phyloP scores from a whole-genome alignment of 2,329 filamentous ascomycete genomes.

The Cercospora brassicicola region DNA sequence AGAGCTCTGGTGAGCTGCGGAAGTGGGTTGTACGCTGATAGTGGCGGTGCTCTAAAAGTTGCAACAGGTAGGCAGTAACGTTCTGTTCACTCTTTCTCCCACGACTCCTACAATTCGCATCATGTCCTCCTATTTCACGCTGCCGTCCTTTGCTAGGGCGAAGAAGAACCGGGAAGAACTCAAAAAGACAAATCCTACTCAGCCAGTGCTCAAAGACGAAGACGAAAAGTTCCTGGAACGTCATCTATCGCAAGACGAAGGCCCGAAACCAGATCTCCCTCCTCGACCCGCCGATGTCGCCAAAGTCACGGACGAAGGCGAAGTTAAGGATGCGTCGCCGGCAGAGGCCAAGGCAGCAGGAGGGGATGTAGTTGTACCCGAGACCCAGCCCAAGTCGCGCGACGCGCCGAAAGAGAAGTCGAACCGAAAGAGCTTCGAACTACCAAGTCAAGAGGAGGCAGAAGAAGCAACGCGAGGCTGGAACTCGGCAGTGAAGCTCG shows the following conservation, averaged over 20 bases:
- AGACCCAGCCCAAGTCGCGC: conserved; percentile 26
- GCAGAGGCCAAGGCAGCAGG: conserved; percentile 32
- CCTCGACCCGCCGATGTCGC: conserved; percentile 24
- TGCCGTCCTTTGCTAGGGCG: conserved; percentile 39
- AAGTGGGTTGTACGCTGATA: conserved; percentile 9
- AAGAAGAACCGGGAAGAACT: conserved; percentile 42
- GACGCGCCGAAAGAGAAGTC: conserved; percentile 29
- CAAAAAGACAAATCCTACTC: conserved; percentile 39
- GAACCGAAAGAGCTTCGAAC: conserved; percentile 32
- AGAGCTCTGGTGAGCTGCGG: conserved; percentile 15
- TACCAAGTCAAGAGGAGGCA: conserved; percentile 41
- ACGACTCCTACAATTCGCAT: neutral
- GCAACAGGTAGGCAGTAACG: conserved; percentile 17
- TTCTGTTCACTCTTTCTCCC: conserved; percentile 11
- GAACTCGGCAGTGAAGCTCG: conserved; percentile 25
- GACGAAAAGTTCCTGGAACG: conserved; percentile 58
- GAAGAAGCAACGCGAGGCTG: conserved; percentile 36
- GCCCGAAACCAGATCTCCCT: conserved; percentile 20
- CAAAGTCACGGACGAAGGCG: conserved; percentile 29
- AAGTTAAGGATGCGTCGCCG: conserved; percentile 27
- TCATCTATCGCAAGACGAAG: conserved; percentile 32
- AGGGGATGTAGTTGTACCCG: conserved; percentile 35
- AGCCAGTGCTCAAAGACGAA: conserved; percentile 58
- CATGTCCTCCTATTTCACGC: conserved; percentile 36
- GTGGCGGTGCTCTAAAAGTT: conserved; percentile 20